Evolutionary conservation across 345 rosid species (phyloP), one percentile per base, ranked within the genome.

Genomic region (Sapria himalayana): DNA sequence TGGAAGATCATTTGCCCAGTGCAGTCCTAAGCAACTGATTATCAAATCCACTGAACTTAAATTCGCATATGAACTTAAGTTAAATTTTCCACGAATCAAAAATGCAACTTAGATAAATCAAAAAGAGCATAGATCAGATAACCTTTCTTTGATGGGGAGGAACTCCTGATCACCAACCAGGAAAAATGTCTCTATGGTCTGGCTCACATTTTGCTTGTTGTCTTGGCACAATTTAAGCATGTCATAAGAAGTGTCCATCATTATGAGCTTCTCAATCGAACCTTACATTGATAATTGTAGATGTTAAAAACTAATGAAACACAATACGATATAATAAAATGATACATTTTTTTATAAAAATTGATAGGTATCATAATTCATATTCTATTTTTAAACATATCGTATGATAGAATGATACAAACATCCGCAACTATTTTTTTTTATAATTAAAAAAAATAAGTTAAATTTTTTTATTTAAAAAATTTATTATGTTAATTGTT

Each of bases 1-100:
- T 12, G 92, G 98, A 54, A 89, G 92, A 70, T 89, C 98, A 62
- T 89, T 89, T 40, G 95, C 82, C 95, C 98, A 89, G 25, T 89
- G 98, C 40, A 89, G 91, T 41, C 98, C 98, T 66, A 89, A 58
- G 48, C 85, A 76, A 58, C 92, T 82, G 46, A 89, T 62, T 42
- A 77, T 72, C 69, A 82, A 57, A 69, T 89, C 98, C 54, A 89
- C 59, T 13, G 98, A 89, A 64, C 98, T 89, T 72, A 34, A 22
- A 52, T 31, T 9, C 57, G 62, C 19, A 55, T 36, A 62, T 10
- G n/a, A n/a, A n/a, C n/a, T n/a, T n/a, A n/a, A n/a, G n/a, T n/a
- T n/a, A n/a, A n/a, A n/a, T n/a, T n/a, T n/a, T n/a, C n/a, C n/a
- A n/a, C n/a, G n/a, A n/a, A n/a, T n/a, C n/a, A n/a, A n/a, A n/a